Conservation (phyloP, 2,329 filamentous ascomycete species). For the Didymella sp. region DNA sequence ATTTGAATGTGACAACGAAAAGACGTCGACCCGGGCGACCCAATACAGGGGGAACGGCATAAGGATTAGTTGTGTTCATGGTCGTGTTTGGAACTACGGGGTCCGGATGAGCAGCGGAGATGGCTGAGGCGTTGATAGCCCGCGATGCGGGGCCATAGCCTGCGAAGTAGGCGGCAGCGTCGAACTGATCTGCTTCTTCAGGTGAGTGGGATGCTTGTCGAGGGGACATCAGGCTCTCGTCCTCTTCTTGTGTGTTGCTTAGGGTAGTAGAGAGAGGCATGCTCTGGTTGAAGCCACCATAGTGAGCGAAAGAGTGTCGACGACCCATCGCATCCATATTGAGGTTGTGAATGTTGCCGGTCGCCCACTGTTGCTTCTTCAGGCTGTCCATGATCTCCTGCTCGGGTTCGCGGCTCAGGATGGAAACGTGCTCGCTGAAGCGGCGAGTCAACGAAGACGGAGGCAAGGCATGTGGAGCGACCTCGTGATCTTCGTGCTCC, state of each 20-base stretch:
- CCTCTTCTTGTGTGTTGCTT: slow-evolving; percentile 43
- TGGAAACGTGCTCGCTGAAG: slow-evolving; percentile 46
- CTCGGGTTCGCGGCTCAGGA: slow-evolving; percentile 32
- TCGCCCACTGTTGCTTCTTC: slow-evolving; percentile 41
- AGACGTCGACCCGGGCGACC: slow-evolving; percentile 55
- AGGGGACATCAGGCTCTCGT: slow-evolving; percentile 37
- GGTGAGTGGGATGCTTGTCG: slow-evolving; percentile 48
- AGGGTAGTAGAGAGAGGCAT: slow-evolving; percentile 36
- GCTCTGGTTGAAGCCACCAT: slow-evolving; percentile 35
- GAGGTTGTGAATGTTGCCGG: slow-evolving; percentile 33
- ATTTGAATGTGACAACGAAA: slow-evolving; percentile 96
- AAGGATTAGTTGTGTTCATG: slow-evolving; percentile 40
- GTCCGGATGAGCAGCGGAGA: slow-evolving; percentile 47
- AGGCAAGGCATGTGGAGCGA: slow-evolving; percentile 52
- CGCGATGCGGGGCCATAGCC: slow-evolving; percentile 47
- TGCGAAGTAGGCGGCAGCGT: slow-evolving; percentile 48
- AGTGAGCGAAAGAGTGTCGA: slow-evolving; percentile 75
- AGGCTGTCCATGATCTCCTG: slow-evolving; percentile 32
- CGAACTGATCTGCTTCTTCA: slow-evolving; percentile 65
- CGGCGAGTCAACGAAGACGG: slow-evolving; percentile 41
- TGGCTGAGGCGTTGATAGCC: slow-evolving; percentile 46
- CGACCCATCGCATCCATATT: slow-evolving; percentile 65
- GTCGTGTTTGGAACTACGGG: slow-evolving; percentile 35
- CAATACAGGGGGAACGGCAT: slow-evolving; percentile 41
- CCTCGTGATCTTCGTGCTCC: slow-evolving; percentile 71